Base-by-base conservation (phyloP, 2,329 filamentous ascomycete genomes). In the Colletotrichum euphorbiae region DNA sequence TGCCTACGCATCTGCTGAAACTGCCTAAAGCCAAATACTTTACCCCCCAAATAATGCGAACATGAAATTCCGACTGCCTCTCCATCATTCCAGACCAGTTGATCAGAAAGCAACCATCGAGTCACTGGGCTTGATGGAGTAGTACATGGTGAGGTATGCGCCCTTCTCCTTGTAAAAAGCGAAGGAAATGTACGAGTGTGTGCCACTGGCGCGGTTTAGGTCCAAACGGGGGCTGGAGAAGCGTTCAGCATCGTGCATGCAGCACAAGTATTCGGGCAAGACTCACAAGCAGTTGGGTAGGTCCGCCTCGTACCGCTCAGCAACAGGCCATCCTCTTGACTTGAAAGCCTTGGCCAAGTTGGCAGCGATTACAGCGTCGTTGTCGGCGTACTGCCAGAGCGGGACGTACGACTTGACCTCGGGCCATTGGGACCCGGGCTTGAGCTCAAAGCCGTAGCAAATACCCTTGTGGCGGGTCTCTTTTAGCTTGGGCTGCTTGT, bases 371-470 rank as follows among this genome's bases (percentile, higher is more conserved):
- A 48, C 58, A 8, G 58, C 45, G 50, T 71, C 69, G 54, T 63
- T 71, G n/a, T 70, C 62, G 17, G 69, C 67, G 15, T 71, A 75
- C 38, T 75, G 72, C n/a, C 70, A 71, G 36, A 74, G 33, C n/a
- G 74, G 74, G 0, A 75, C 72, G 62, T 75, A 75, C 4, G 72
- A 63, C 69, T 74, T 75, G 19, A 73, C 73, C 15, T 72, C 70
- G 21, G 74, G 74, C 15, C 69, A 67, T 9, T 52, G 60, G 9
- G 72, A 62, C 1, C 73, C 71, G 8, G 73, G 71, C 62, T 70
- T 69, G 12, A 75, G 63, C 59, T 75, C 74, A 69, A 72, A 75
- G 54, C 74, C 74, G 60, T 74, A 73, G 59, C 73, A 73, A 7
- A 72, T 64, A 40, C 73, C 73, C 59, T 71, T 71, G 64, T 70